These are phyloP conservation scores for Thalassiosira exigua DNA, from an alignment of 352 stramenopile genomes.

Conservation along the genomic window DNA sequence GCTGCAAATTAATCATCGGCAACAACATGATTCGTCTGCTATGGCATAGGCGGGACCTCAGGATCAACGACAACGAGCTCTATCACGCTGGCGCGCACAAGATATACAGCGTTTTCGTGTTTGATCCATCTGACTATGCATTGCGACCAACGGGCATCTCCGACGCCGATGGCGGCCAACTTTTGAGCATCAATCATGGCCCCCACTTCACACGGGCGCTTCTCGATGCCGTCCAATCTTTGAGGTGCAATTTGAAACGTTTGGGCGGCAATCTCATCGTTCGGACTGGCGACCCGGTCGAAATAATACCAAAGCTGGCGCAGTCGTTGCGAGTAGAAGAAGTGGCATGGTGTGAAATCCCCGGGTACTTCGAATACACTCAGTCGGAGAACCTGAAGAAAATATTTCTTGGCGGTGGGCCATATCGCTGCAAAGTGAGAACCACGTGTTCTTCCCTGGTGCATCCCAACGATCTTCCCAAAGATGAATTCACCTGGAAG, in stretches of 20 bases:
- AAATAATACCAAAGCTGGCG: slow-evolving; percentile 55
- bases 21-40: slow-evolving; percentile 51
- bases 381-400: slow-evolving; percentile 43
- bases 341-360: slow-evolving; percentile 66
- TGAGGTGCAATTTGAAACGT: slow-evolving; percentile 43
- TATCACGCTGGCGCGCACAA: slow-evolving; percentile 39
- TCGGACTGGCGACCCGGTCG: slow-evolving; percentile 49
- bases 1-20: neutral
- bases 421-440: slow-evolving; percentile 32
- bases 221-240: slow-evolving; percentile 56
- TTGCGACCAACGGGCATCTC: slow-evolving; percentile 42
- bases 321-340: slow-evolving; percentile 44
- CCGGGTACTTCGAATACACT: slow-evolving; percentile 59
- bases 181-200: slow-evolving; percentile 44
- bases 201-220: slow-evolving; percentile 55
- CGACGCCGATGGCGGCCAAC: slow-evolving; percentile 15
- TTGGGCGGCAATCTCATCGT: slow-evolving; percentile 65
- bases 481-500: slow-evolving; percentile 46
- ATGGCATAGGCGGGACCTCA: slow-evolving; percentile 71
- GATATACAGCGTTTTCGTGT: slow-evolving; percentile 64
- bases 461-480: slow-evolving; percentile 71
- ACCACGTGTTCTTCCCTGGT: slow-evolving; percentile 59
- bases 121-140: slow-evolving; percentile 57
- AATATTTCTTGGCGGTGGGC: slow-evolving; percentile 3
- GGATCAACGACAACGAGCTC: slow-evolving; percentile 66